Base-by-base conservation (phyloP, 2,329 filamentous ascomycete genomes). In the Fusarium phyllophilum region DNA sequence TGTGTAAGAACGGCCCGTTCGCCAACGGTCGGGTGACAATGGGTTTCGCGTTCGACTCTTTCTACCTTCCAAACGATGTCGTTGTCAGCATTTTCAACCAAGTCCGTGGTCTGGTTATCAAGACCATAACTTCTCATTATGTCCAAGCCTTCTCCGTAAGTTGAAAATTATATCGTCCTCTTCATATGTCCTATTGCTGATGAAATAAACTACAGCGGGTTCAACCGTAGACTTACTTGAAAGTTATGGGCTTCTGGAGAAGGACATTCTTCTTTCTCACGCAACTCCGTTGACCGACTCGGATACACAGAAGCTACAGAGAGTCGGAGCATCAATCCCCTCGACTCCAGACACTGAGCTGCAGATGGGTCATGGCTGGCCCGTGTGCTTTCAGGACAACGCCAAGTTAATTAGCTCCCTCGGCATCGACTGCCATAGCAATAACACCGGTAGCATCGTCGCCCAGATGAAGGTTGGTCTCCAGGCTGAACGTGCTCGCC, bases 21-120 rank as follows among this genome's bases (percentile, higher is more conserved):
- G 42, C 56, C 2, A 12, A 56, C 1, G 64, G 56, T 9, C 42
- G 56, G 1, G 66, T 68, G 13, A 68, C 38, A 0, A 68, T 68
- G 64, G 66, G 66, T 15, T 68, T 68, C 3, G 64, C 64, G 2
- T 68, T 68, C 3, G 66, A 68, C 56, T 56, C 62, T 8, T 55
- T 63, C 20, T 55, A 44, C 11, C 65, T 68, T n/a, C 64, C 64
- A 9, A 68, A 68, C 10, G 48, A 68, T 9, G 64, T 51, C 0
- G 20, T 68, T 14, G 33, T 45, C 1, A 29, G 24, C 5, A 63
- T 68, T 1, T 68, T 63, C 29, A 29, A 36, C 6, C 51, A 49
- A 44, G 66, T 63, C 0, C n/a, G 66, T 15, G 7, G 9, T 1
- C 9, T 68, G 17, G 66, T 42, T 3, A 48, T 68, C 12, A 63